Base-by-base conservation (phyloP, 306 rosid genomes). In the Cyclanthera cordifolia region DNA sequence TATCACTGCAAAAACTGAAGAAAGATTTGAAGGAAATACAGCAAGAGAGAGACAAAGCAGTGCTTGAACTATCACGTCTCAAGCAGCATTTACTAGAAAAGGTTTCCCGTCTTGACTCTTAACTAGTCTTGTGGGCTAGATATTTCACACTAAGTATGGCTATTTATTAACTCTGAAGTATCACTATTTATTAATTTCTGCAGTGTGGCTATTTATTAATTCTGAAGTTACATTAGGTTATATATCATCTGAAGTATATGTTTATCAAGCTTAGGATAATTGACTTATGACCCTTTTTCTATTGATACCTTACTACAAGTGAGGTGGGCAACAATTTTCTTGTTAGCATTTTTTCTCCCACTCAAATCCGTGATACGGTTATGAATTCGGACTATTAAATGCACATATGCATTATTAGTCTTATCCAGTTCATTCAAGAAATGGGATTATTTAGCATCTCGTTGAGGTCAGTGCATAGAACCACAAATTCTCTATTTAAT, bases 51-150 rank as follows among this genome's bases (percentile, higher is more conserved):
- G 97, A 94, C 78, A 94, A 82, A 78, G 90, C 88, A 53, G 48
- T 82, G 72, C 99, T 83, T 57, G 76, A 85, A 70, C 78, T 94
- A 86, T 53, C 88, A 48, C 97, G 97, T 50, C 99, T 94, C 78
- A 94, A 94, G 80, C 99, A 94, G 70, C 99, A 94, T 85, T 85
- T 94, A 74, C 75, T 94, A 74, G 95, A 94, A 74, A 94, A 94
- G 99, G 99, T 93, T 77, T 45, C 70, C 58, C 1, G 16, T 39
- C n/a, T n/a, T n/a, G n/a, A n/a, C n/a, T n/a, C 67, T 30, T 23
- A 12, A 23, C n/a, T 53, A 17, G 14, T 21, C 58, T 65, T 20
- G 50, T 46, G 50, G 68, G 28, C 30, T 19, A 4, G 47, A 39
- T 63, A 63, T 41, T 63, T 39, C 12, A 34, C 23, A 63, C 51